phyloP scores from a whole-genome alignment of 2,329 filamentous ascomycete species.

The Achaetomium macrosporum region DNA sequence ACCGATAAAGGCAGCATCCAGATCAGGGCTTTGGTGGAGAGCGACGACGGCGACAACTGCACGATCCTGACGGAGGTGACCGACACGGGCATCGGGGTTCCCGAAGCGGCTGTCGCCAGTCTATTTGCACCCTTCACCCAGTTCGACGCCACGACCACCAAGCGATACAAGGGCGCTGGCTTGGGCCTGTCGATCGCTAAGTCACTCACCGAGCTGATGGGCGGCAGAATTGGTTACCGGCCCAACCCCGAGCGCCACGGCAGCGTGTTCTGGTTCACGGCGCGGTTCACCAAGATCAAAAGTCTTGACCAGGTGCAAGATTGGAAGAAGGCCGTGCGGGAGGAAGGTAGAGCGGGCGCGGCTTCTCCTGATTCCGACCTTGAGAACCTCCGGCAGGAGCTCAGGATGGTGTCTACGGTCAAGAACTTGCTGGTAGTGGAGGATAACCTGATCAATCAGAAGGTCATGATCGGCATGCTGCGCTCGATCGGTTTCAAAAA shows the following conservation, averaged over 20 bases:
- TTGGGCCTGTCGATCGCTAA: slow-evolving; percentile 75
- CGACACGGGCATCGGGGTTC: slow-evolving; percentile 77
- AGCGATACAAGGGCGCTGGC: slow-evolving; percentile 73
- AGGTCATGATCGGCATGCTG: slow-evolving; percentile 34
- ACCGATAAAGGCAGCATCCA: slow-evolving; percentile 50
- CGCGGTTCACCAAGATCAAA: slow-evolving; percentile 36
- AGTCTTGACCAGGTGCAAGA: slow-evolving; percentile 27
- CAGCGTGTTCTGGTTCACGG: slow-evolving; percentile 49
- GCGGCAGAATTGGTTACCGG: slow-evolving; percentile 38
- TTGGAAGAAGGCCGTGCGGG: slow-evolving; percentile 21
- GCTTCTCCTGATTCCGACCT: background rate
- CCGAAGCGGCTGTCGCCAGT: slow-evolving; percentile 48
- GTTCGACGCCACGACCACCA: slow-evolving; percentile 71
- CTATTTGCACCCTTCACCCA: slow-evolving; percentile 76
- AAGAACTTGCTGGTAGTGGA: slow-evolving; percentile 38
- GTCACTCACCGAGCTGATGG: slow-evolving; percentile 73
- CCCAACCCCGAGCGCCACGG: slow-evolving; percentile 42
- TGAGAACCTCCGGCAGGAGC: slow-evolving; percentile 17
- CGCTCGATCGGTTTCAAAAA: slow-evolving; percentile 35
- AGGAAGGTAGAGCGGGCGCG: slow-evolving; percentile 10
- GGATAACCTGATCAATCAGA: slow-evolving; percentile 40
- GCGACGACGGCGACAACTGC: slow-evolving; percentile 38
- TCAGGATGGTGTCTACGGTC: slow-evolving; percentile 33
- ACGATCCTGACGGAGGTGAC: slow-evolving; percentile 55
- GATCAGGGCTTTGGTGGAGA: slow-evolving; percentile 36